A percentile compares a stretch with the other conserved stretches of the same genome.
Evolutionary conservation across 106 monocot genomes (phyloP).

Genomic region (Apostasia shenzhenica): DNA sequence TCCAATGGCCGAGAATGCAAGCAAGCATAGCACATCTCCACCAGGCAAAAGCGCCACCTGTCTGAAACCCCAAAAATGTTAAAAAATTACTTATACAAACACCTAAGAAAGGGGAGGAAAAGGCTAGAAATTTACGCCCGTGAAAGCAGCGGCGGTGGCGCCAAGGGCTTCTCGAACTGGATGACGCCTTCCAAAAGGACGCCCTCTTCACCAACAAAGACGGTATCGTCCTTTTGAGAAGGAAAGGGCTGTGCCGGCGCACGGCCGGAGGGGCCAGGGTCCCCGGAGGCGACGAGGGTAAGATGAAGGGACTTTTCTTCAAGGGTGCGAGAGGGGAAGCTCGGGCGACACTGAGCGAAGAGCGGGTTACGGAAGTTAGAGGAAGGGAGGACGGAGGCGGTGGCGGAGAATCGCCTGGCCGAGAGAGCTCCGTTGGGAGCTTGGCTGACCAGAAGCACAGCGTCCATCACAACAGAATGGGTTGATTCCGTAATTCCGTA

Average conservation of each 20-base stretch:
- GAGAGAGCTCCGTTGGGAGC: slow-evolving; percentile 4
- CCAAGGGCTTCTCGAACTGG: slow-evolving; percentile 55
- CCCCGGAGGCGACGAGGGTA: not conserved
- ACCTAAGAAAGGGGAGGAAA: not conserved
- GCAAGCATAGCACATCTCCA: slow-evolving; percentile 66
- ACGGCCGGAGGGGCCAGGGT: not conserved
- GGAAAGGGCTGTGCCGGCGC: not conserved
- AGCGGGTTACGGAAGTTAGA: not conserved
- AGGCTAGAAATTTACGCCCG: slow-evolving; percentile 35
- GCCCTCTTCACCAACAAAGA: slow-evolving; percentile 41
- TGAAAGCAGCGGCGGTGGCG: slow-evolving; percentile 21
- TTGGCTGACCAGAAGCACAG: not conserved
- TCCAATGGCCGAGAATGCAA: slow-evolving; percentile 75
- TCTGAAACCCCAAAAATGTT: slow-evolving; percentile 20
- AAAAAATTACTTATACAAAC: not conserved
- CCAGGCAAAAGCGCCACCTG: slow-evolving; percentile 62
- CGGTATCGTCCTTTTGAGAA: not conserved
- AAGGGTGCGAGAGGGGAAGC: not conserved
- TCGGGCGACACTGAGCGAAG: not conserved
- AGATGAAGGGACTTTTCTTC: not conserved
- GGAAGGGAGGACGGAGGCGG: not conserved
- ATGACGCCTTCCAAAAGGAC: slow-evolving; percentile 89
- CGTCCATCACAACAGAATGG: not conserved
- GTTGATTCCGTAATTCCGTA: no score
- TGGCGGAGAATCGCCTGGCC: not conserved